These are phyloP conservation scores for Penicillium riverlandense DNA, from an alignment of 495 filamentous ascomycete species.

Conservation along the genomic window DNA sequence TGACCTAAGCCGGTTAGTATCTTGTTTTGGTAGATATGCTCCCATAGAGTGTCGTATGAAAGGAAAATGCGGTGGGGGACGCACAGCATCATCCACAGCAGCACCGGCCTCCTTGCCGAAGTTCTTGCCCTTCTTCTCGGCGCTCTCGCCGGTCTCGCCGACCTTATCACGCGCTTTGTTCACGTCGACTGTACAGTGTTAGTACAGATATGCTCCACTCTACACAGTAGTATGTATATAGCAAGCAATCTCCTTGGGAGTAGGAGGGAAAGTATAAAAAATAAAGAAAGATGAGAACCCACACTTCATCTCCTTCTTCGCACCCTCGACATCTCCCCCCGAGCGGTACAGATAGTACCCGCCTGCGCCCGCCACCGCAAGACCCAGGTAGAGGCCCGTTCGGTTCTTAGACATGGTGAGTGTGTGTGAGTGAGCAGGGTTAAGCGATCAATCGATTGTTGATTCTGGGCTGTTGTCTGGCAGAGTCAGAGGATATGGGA, in stretches of 20 bases:
- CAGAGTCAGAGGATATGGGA: too few species aligned
- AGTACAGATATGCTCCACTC: background rate
- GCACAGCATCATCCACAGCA: conserved; percentile 50
- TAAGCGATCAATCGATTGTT: too few species aligned
- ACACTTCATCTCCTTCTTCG: conserved; percentile 80
- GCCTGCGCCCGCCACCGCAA: conserved; percentile 56
- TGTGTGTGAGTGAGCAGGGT: too few species aligned
- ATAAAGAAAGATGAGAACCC: conserved; percentile 10
- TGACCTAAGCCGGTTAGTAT: conserved; percentile 27
- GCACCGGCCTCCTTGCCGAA: conserved; percentile 43
- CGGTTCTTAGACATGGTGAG: conserved; percentile 43
- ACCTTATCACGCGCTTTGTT: conserved; percentile 58
- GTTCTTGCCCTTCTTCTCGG: conserved; percentile 45
- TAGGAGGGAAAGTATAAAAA: background rate
- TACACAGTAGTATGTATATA: conserved; percentile 2
- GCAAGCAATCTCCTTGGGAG: background rate
- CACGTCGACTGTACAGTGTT: conserved; percentile 46
- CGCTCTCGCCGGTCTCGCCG: conserved; percentile 39
- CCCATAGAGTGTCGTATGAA: background rate
- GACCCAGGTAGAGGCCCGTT: conserved; percentile 49
- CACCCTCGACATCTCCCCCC: conserved; percentile 73
- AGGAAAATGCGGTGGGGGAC: conserved; percentile 7
- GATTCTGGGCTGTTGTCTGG: too few species aligned
- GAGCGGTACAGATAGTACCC: conserved; percentile 92
- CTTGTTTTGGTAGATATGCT: background rate